These are phyloP conservation scores for Phytopythium aichiense DNA, from an alignment of 352 stramenopile species.

Conservation along the genomic window DNA sequence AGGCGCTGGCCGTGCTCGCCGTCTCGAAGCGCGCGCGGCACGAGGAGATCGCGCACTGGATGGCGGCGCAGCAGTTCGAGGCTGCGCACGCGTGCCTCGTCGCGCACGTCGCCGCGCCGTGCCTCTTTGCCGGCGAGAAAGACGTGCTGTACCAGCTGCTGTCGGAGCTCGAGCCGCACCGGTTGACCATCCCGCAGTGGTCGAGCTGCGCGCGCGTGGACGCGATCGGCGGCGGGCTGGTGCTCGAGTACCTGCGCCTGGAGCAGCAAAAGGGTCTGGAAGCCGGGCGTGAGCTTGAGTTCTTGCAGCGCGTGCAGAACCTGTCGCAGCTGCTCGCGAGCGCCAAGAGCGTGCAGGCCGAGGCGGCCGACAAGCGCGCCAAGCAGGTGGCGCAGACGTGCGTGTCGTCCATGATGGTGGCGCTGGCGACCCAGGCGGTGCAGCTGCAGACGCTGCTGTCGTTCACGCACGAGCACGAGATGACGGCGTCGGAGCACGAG, in stretches of 20 bases:
- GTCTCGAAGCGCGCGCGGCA: slow-evolving; percentile 42
- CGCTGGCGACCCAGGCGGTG: slow-evolving; percentile 46
- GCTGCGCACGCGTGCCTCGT: slow-evolving; percentile 61
- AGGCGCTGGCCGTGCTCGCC: slow-evolving; percentile 56
- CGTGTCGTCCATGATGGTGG: slow-evolving; percentile 60
- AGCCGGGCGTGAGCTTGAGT: slow-evolving; percentile 46
- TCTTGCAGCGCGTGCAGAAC: slow-evolving; percentile 52
- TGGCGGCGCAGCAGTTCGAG: slow-evolving; percentile 52
- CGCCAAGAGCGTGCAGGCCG: slow-evolving; percentile 17
- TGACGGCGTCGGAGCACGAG: slow-evolving; percentile 12
- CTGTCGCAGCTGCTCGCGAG: slow-evolving; percentile 52
- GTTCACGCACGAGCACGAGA: slow-evolving; percentile 42
- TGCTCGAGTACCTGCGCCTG: slow-evolving; percentile 70
- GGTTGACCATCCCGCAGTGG: slow-evolving; percentile 59
- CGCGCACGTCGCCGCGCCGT: slow-evolving; percentile 47
- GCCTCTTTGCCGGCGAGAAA: slow-evolving; percentile 66
- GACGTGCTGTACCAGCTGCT: slow-evolving; percentile 48
- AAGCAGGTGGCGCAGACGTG: slow-evolving; percentile 39
- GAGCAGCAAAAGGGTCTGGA: slow-evolving; percentile 58
- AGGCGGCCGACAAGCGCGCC: slow-evolving; percentile 9
- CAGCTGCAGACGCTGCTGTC: slow-evolving; percentile 46
- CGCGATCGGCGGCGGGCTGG: slow-evolving; percentile 48
- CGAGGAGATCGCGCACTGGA: slow-evolving; percentile 74
- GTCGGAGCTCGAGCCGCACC: slow-evolving; percentile 49
- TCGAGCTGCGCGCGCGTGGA: slow-evolving; percentile 40